Percentiles rank a stretch among this genome's conserved stretches.
phyloP scores from a whole-genome alignment of 75 land plant species.

The Azolla pinnata region DNA sequence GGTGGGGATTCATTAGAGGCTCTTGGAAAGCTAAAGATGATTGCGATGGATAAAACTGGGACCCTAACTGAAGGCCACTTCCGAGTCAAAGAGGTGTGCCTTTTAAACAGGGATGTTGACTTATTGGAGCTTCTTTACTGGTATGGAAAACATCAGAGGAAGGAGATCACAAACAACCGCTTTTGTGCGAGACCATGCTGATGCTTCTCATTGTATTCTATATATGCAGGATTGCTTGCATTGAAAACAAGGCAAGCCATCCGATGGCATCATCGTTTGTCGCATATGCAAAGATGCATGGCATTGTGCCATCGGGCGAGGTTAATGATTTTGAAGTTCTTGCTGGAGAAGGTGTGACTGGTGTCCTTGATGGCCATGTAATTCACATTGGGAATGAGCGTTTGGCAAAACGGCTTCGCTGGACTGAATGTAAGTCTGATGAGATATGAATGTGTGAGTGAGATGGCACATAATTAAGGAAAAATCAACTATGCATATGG shows the following conservation, averaged over 20 bases:
- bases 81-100: conserved; percentile 40
- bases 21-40: conserved; percentile 45
- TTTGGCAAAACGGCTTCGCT: conserved; percentile 49
- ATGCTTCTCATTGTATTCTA: background rate
- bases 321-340: conserved; percentile 54
- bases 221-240: conserved; percentile 67
- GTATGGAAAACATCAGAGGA: conserved; percentile 25
- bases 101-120: conserved; percentile 13
- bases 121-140: conserved; percentile 44
- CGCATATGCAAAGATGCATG: conserved; percentile 38
- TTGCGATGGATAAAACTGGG: conserved; percentile 92
- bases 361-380: conserved; percentile 48
- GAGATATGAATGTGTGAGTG: no score
- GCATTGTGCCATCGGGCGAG: conserved; percentile 36
- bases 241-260: conserved; percentile 87
- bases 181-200: conserved; percentile 3
- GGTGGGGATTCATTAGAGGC: conserved; percentile 71
- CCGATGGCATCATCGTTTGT: conserved; percentile 89
- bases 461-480: no score
- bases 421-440: conserved; percentile 12
- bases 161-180: background rate
- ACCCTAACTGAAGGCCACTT: conserved; percentile 85
- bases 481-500: no score
- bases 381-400: conserved; percentile 68
- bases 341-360: conserved; percentile 78